phyloP scores from a whole-genome alignment of 2,329 filamentous ascomycete genomes.

The Boeremia lycopersici region DNA sequence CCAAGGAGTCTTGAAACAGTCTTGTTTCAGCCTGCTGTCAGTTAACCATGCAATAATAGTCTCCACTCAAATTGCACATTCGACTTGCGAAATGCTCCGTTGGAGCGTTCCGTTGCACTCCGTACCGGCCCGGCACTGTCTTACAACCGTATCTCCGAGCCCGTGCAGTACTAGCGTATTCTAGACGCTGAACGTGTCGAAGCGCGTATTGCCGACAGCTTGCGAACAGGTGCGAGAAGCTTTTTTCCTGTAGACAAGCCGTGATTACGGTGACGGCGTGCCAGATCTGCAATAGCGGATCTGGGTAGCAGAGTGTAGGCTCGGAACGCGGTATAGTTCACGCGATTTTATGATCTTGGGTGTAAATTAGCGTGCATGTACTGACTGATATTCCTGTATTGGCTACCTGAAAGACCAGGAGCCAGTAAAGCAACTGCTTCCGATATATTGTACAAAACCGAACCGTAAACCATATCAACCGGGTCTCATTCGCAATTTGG shows the following conservation, averaged over 20 bases:
- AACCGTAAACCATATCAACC: constrained; percentile 15
- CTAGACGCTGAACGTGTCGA: neutral
- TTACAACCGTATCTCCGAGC: constrained; percentile 5
- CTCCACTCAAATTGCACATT: neutral
- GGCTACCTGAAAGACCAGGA: constrained; percentile 23
- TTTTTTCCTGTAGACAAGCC: neutral
- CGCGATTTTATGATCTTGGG: neutral
- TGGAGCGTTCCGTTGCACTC: constrained; percentile 4
- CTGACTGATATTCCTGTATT: constrained; percentile 22
- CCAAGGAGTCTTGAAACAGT: neutral
- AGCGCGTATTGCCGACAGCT: neutral
- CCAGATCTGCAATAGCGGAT: neutral
- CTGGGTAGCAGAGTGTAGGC: neutral
- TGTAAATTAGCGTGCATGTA: neutral
- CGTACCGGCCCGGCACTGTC: constrained; percentile 2
- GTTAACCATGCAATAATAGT: neutral
- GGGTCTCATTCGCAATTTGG: constrained; percentile 14
- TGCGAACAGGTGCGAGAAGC: neutral
- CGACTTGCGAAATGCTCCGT: constrained; percentile 1
- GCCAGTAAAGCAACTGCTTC: constrained; percentile 15
- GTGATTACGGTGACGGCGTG: neutral
- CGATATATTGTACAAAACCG: constrained; percentile 33
- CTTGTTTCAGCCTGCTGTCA: constrained; percentile 1
- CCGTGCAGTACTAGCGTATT: neutral
- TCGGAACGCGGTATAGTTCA: neutral